These are phyloP conservation scores for Calonectria pseudoreteaudii DNA, from an alignment of 2,329 filamentous ascomycete genomes.

Conservation along the genomic window DNA sequence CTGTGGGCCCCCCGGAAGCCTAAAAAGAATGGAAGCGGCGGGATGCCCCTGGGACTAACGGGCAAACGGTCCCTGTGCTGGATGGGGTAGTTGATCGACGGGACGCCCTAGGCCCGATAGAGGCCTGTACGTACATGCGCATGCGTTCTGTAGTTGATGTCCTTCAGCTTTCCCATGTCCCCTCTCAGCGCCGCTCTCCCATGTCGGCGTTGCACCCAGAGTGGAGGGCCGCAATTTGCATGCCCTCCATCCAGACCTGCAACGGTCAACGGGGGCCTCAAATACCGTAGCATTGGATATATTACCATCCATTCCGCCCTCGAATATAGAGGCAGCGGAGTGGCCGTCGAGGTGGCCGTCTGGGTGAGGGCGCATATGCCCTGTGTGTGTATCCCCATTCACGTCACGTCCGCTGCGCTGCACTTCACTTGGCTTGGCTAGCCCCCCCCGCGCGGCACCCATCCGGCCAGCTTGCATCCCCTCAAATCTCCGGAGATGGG, in stretches of 20 bases:
- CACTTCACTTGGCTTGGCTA: neutral
- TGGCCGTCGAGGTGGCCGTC: neutral
- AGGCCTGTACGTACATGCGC: neutral
- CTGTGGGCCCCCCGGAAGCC: slow-evolving; percentile 5
- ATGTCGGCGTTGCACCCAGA: slow-evolving; percentile 27
- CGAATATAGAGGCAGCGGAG: neutral
- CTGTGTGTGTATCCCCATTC: neutral
- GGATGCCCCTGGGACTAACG: slow-evolving; percentile 24
- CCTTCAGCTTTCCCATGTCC: neutral
- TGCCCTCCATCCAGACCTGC: slow-evolving; percentile 5
- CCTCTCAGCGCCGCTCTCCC: neutral
- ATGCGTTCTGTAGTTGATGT: slow-evolving; percentile 12
- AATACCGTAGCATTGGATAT: slow-evolving; percentile 11
- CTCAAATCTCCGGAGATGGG: slow-evolving; percentile 19
- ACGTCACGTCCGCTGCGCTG: neutral
- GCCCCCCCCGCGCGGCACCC: neutral
- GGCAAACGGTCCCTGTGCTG: slow-evolving; percentile 18
- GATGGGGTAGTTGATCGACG: slow-evolving; percentile 32
- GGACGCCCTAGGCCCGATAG: slow-evolving; percentile 1
- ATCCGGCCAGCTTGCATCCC: slow-evolving; percentile 6
- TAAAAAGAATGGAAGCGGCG: slow-evolving; percentile 5
- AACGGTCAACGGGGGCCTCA: neutral
- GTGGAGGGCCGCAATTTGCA: slow-evolving; percentile 33
- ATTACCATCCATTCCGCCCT: neutral
- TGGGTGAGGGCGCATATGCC: neutral